Evolutionary conservation across 139 green algal genomes (phyloP).

Genomic region (Closterium sp.): DNA sequence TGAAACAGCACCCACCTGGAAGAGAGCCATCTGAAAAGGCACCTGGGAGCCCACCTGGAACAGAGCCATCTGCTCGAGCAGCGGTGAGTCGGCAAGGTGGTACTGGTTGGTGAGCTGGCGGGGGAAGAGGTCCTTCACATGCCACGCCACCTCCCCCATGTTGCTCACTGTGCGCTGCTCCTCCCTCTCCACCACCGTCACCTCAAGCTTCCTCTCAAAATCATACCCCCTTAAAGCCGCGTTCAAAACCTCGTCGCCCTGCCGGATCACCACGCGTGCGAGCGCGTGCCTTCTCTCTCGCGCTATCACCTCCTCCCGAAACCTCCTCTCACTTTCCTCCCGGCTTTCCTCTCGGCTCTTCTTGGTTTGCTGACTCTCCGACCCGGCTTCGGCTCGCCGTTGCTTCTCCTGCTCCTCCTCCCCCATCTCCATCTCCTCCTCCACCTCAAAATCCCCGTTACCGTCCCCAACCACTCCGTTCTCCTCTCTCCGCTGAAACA

Average conservation of each 20-base stretch:
- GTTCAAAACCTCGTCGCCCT: neutral
- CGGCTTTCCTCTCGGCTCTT: neutral
- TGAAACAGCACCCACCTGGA: too few relatives aligned
- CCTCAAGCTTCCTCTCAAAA: neutral
- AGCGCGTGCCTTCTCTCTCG: neutral
- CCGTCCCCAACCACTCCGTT: neutral
- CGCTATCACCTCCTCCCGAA: neutral
- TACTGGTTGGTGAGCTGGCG: neutral
- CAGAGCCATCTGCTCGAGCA: constrained; percentile 13
- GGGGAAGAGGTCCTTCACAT: constrained; percentile 9
- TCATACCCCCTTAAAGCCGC: neutral
- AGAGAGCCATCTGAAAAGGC: too few relatives aligned
- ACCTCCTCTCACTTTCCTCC: neutral
- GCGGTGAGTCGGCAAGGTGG: neutral
- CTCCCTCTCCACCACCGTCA: constrained; percentile 10
- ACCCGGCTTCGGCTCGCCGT: neutral
- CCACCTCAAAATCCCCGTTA: neutral
- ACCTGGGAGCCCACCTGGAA: too few relatives aligned
- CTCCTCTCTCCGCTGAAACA: neutral
- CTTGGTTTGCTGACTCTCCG: neutral
- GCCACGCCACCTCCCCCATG: neutral
- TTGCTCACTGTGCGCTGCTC: constrained; percentile 13
- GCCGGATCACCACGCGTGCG: neutral
- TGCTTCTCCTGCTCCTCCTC: neutral
- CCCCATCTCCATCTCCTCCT: neutral